Evolutionary conservation across 257 asterid genomes (phyloP).

Genomic region (Solanum neorickii): DNA sequence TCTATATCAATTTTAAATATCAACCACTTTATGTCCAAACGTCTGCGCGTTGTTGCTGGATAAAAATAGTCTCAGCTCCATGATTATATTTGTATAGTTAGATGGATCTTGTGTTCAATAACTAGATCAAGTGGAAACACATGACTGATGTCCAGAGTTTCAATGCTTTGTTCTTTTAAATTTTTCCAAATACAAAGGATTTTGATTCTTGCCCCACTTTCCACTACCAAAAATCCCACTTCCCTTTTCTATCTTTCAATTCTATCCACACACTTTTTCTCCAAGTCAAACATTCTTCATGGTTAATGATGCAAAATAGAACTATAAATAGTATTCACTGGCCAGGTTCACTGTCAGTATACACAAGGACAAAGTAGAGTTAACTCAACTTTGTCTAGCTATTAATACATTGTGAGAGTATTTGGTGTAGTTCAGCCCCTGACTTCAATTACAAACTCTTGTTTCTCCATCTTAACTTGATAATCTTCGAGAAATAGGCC

Average conservation of each 20-base stretch:
- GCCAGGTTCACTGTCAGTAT: background rate
- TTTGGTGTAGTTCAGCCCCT: background rate
- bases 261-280: slow-evolving; percentile 33
- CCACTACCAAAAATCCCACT: slow-evolving; percentile 26
- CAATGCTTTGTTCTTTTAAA: slow-evolving; percentile 4
- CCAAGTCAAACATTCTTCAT: slow-evolving; percentile 35
- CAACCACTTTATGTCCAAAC: background rate
- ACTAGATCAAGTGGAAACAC: slow-evolving; percentile 31
- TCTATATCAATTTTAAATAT: background rate
- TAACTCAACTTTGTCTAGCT: background rate
- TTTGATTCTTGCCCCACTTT: slow-evolving; percentile 31
- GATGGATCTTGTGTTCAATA: background rate
- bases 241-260: slow-evolving; percentile 7
- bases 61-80: background rate
- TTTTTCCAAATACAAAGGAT: slow-evolving; percentile 6
- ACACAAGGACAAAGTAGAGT: background rate
- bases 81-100: background rate
- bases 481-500: background rate
- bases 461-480: background rate
- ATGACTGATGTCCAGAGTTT: slow-evolving; percentile 22
- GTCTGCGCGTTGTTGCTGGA: background rate
- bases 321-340: background rate
- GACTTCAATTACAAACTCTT: background rate
- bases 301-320: background rate
- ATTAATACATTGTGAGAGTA: background rate